Percentiles rank a stretch among this genome's conserved stretches.
These are phyloP conservation scores for Fusarium euwallaceae DNA, from an alignment of 2,329 filamentous ascomycete species.

Conservation along the genomic window DNA sequence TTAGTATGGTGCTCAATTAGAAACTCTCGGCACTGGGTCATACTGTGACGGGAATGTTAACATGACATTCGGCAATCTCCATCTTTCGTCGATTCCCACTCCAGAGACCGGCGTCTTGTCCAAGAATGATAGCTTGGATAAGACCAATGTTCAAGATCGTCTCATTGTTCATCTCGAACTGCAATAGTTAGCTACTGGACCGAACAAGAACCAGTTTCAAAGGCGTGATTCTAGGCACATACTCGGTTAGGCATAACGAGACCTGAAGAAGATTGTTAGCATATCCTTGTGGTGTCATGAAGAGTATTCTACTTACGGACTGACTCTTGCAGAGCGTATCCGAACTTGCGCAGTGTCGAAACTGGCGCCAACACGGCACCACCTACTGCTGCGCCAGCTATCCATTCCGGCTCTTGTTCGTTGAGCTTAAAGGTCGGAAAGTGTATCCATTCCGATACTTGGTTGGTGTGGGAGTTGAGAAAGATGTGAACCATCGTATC, in stretches of 20 bases:
- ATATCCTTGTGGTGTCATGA: not conserved
- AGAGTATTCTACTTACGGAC: slow-evolving; percentile 54
- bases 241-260: slow-evolving; percentile 50
- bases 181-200: slow-evolving; percentile 5
- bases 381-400: slow-evolving; percentile 70
- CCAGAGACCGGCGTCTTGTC: slow-evolving; percentile 66
- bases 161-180: slow-evolving; percentile 65
- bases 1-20: slow-evolving; percentile 24
- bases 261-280: slow-evolving; percentile 37
- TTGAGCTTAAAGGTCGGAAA: slow-evolving; percentile 70
- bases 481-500: slow-evolving; percentile 74
- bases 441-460: slow-evolving; percentile 73
- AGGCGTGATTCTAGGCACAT: slow-evolving; percentile 20
- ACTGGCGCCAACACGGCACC: slow-evolving; percentile 72
- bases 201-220: not conserved
- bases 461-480: slow-evolving; percentile 67
- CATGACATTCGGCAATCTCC: slow-evolving; percentile 67
- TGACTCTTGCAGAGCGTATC: slow-evolving; percentile 67
- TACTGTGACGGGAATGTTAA: slow-evolving; percentile 61
- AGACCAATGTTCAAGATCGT: slow-evolving; percentile 61
- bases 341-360: slow-evolving; percentile 70
- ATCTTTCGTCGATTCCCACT: slow-evolving; percentile 68
- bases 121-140: slow-evolving; percentile 63
- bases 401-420: slow-evolving; percentile 68
- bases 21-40: slow-evolving; percentile 21